Conservation (phyloP, 176 grass and related monocot species). For the Phoenix dactylifera region DNA sequence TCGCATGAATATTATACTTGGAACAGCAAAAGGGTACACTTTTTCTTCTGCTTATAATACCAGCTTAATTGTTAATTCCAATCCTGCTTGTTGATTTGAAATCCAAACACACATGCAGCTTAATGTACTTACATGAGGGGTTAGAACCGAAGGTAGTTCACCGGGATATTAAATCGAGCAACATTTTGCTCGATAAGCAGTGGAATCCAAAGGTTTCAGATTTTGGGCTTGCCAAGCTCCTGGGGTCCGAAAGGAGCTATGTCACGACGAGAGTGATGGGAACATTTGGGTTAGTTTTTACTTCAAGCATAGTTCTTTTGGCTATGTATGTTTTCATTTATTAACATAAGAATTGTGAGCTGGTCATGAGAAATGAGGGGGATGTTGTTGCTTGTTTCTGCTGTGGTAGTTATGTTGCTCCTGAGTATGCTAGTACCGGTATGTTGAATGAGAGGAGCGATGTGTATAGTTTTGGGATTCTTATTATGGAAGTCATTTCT, state of each 20-base stretch:
- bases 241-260: constrained; percentile 73
- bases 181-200: constrained; percentile 71
- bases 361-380: too few species aligned
- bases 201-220: constrained; percentile 84
- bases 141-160: constrained; percentile 92
- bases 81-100: neutral
- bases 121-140: constrained; percentile 85
- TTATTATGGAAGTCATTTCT: constrained; percentile 93
- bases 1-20: constrained; percentile 70
- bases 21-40: constrained; percentile 60
- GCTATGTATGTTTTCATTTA: neutral
- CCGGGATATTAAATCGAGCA: constrained; percentile 88
- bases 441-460: constrained; percentile 96
- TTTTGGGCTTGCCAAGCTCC: constrained; percentile 84
- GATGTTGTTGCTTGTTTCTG: neutral
- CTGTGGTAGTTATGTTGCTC: constrained; percentile 66
- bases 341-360: too few species aligned
- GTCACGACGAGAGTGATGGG: constrained; percentile 88
- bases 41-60: neutral
- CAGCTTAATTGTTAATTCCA: neutral
- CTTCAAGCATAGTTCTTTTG: neutral
- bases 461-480: constrained; percentile 94
- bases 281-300: constrained; percentile 55
- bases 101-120: constrained; percentile 23
- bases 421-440: constrained; percentile 93